phyloP scores from a whole-genome alignment of 2,329 filamentous ascomycete genomes.

The Colletotrichum endophyticum region DNA sequence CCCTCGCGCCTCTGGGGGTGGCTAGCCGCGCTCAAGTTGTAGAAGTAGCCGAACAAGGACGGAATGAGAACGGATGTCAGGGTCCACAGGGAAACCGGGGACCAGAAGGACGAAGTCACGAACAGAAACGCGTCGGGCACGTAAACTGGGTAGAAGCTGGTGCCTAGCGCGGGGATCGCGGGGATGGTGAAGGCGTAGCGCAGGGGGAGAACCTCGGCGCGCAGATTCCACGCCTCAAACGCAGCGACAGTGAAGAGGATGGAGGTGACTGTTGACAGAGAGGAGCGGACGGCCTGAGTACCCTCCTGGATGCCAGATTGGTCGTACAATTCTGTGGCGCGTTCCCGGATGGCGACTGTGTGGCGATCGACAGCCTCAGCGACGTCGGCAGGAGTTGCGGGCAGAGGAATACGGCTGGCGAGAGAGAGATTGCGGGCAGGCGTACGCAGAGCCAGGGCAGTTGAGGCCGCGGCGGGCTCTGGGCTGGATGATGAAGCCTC shows the following conservation, averaged over 20 bases:
- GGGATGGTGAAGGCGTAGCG: conserved; percentile 77
- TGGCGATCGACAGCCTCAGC: conserved; percentile 77
- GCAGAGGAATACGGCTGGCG: conserved; percentile 71
- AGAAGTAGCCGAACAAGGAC: conserved; percentile 79
- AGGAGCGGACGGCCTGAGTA: conserved; percentile 70
- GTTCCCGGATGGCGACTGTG: conserved; percentile 68
- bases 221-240: conserved; percentile 74
- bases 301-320: conserved; percentile 70
- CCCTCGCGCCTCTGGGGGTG: conserved; percentile 47
- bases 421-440: conserved; percentile 58
- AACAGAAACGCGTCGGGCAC: conserved; percentile 84
- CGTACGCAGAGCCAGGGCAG: conserved; percentile 50
- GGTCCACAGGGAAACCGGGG: conserved; percentile 77
- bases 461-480: conserved; percentile 37
- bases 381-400: conserved; percentile 80
- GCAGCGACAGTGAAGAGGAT: conserved; percentile 72
- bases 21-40: conserved; percentile 76
- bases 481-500: conserved; percentile 24
- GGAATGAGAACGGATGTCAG: conserved; percentile 76
- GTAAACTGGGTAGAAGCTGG: conserved; percentile 64
- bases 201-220: conserved; percentile 73
- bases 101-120: conserved; percentile 82
- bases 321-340: conserved; percentile 68
- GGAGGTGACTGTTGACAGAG: conserved; percentile 73
- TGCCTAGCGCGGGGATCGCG: conserved; percentile 58